Evolutionary conservation across 208 protist species (phyloP).

Genomic region (Plasmodiophora brassicae): DNA sequence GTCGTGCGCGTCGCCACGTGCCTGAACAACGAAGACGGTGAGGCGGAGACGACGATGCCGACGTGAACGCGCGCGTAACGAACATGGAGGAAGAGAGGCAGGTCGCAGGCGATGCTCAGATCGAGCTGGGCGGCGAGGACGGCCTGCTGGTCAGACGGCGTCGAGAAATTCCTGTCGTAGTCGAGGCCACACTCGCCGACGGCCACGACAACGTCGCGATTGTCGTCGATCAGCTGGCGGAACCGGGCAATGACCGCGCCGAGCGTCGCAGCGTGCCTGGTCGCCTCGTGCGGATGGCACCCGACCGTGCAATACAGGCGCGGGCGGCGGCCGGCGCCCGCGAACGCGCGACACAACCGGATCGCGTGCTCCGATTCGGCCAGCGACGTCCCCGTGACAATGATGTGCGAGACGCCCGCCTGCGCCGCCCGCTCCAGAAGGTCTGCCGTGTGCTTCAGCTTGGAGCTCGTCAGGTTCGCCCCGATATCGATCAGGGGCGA

Average conservation of each 20-base stretch:
- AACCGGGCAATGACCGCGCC: neutral
- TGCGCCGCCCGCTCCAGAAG: neutral
- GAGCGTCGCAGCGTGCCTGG: neutral
- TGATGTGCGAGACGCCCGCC: neutral
- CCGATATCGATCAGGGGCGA: neutral
- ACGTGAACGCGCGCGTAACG: too few species aligned
- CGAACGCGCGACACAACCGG: neutral
- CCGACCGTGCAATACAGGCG: neutral
- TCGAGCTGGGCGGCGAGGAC: neutral
- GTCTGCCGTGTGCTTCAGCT: neutral
- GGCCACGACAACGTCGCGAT: conserved; percentile 24
- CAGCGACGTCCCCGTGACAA: conserved; percentile 6
- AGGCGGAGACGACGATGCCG: too few species aligned
- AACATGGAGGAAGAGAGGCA: neutral
- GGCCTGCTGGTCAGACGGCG: neutral
- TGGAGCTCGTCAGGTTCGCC: neutral
- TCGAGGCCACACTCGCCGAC: conserved; percentile 20
- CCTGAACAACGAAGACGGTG: too few species aligned
- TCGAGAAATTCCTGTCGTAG: conserved; percentile 4
- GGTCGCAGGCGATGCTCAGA: neutral
- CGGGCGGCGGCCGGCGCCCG: neutral
- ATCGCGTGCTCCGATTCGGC: neutral
- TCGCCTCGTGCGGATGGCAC: neutral
- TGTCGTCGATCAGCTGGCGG: neutral
- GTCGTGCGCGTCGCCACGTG: neutral